These are phyloP conservation scores for Candida sp. DNA, from an alignment of 1,139 yeast species.

Conservation along the genomic window DNA sequence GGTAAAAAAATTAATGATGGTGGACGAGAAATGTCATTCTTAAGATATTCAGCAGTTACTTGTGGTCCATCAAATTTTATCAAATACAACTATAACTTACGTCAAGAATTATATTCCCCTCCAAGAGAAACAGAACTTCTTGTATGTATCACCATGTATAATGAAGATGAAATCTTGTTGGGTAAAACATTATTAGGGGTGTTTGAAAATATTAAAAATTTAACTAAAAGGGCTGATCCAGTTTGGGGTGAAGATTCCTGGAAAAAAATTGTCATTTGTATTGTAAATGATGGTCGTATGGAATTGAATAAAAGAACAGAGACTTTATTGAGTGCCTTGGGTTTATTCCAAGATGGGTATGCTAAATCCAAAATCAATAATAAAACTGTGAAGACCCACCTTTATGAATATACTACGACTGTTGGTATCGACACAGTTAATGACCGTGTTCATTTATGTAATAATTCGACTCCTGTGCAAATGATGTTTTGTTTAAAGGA, in stretches of 20 bases:
- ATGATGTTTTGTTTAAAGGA: conserved; percentile 76
- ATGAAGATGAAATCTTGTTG: conserved; percentile 70
- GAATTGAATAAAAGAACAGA: conserved; percentile 65
- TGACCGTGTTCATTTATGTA: conserved; percentile 50
- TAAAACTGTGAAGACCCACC: conserved; percentile 64
- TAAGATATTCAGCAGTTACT: conserved; percentile 82
- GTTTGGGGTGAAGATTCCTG: conserved; percentile 81
- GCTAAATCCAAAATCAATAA: conserved; percentile 78
- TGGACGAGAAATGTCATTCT: conserved; percentile 65
- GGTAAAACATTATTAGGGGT: conserved; percentile 77
- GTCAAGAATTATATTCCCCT: conserved; percentile 65
- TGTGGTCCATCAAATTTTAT: conserved; percentile 70
- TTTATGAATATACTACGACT: conserved; percentile 77
- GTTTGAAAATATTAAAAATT: conserved; percentile 66
- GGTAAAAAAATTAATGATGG: conserved; percentile 43
- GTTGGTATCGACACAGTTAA: conserved; percentile 69
- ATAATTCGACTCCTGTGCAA: conserved; percentile 68
- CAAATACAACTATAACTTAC: conserved; percentile 54
- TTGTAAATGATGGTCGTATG: conserved; percentile 76
- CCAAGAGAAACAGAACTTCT: conserved; percentile 71
- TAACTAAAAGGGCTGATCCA: conserved; percentile 54
- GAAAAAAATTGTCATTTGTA: conserved; percentile 73
- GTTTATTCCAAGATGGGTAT: conserved; percentile 78
- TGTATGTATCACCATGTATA: conserved; percentile 77
- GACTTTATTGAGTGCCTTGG: conserved; percentile 66